Base-by-base conservation (phyloP, 2,329 filamentous ascomycete genomes). In the Esteya vermicola region DNA sequence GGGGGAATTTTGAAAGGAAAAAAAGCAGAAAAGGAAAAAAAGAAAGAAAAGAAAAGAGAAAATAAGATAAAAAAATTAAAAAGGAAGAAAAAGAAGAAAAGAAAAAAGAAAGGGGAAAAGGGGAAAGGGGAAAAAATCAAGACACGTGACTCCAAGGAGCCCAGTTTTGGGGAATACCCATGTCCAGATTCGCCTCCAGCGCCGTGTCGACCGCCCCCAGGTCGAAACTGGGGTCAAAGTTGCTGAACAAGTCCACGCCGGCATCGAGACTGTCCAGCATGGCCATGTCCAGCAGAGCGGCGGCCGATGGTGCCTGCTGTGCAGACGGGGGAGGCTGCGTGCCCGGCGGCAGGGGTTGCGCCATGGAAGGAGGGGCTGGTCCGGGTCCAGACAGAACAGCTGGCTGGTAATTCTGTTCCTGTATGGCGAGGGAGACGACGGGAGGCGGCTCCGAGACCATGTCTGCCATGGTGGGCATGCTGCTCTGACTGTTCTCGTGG, bases 221-320 rank as follows among this genome's bases (percentile, higher is more conserved):
- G 37, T 73, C 62, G 46, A 74, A 74, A 36, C 55, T 68, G 3
- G 69, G 69, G 36, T 71, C 70, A 21, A 74, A 70, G 33, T 71
- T 63, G 4, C 65, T 66, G 47, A 72, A 72, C 1, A 73, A 56
- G 33, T 73, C 68, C n/a, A 70, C 55, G 2, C 68, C 67, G 1
- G 63, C 62, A 43, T 68, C 63, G 6, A 64, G 53, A 2, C 52
- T 48, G 8, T 49, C 51, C 16, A 55, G 46, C 4, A 47, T 41
- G 6, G 48, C 45, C 5, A 52, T 44, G n/a, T 56, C 56, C 3
- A 50, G 30, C 27, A 41, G 14, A 16, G 28, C 9, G 8, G 28
- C 2, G 2, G 33, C 36, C 6, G 21, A 16, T 21, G 19, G 18
- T 10, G 16, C 8, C 6, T 20, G 26, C 2, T n/a, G n/a, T n/a